Percentiles rank a stretch among this genome's conserved stretches.
Conservation (phyloP, 1,284 basidiomycete species). For the Vanrija humicola region DNA sequence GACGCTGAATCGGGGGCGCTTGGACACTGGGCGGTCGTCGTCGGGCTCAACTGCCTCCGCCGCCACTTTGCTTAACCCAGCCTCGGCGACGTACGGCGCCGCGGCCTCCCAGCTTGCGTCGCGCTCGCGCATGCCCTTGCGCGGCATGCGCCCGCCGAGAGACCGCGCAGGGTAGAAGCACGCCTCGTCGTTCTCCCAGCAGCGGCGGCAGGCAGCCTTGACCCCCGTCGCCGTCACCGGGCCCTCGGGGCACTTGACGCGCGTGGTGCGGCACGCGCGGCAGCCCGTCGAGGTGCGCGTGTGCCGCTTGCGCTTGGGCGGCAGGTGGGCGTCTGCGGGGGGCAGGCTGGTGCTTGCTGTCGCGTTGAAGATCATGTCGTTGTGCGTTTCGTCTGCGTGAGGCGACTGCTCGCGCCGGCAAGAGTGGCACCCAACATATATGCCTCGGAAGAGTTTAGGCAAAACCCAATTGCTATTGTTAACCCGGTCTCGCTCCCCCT, state of each 20-base stretch:
- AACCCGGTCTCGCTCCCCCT: too few relatives aligned
- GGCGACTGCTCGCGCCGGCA: too few relatives aligned
- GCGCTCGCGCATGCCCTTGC: constrained; percentile 6
- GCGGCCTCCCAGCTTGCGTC: constrained; percentile 10
- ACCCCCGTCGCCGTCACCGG: not conserved
- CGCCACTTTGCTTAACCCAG: too few relatives aligned
- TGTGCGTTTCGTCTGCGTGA: too few relatives aligned
- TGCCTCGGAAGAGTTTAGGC: too few relatives aligned
- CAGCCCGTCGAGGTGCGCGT: constrained; percentile 8
- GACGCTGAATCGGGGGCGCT: too few relatives aligned
- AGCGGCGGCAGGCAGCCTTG: constrained; percentile 17
- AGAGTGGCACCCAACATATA: too few relatives aligned
- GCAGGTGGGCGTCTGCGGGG: not conserved
- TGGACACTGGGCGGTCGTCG: not conserved
- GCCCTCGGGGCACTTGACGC: constrained; percentile 13
- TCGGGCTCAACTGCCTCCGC: constrained; percentile 3
- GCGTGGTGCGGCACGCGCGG: constrained; percentile 1
- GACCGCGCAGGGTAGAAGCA: constrained; percentile 17
- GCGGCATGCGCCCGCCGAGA: too few relatives aligned
- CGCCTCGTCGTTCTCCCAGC: constrained; percentile 14
- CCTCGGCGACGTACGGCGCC: not conserved
- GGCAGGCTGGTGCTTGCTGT: not conserved
- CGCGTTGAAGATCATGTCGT: too few relatives aligned
- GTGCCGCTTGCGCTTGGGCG: not conserved
- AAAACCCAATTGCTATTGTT: too few relatives aligned